Percentiles rank a stretch among this genome's conserved stretches.
phyloP scores from a whole-genome alignment of 371 early-diverging fungal genomes.

The Capniomyces stellatus region DNA sequence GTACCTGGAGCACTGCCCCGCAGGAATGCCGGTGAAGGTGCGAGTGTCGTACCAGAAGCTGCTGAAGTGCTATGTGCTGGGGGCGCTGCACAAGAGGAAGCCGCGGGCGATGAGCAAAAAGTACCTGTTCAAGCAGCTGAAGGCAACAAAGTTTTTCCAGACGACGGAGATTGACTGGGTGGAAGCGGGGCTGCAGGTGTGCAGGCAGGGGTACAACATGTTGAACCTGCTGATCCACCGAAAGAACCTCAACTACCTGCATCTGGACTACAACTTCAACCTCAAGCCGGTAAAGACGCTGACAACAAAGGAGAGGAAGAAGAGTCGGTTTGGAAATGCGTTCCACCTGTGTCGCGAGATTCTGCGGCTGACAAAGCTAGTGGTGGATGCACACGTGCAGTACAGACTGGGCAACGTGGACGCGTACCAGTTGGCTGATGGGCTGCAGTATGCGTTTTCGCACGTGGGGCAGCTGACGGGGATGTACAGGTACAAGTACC shows the following conservation, averaged over 20 bases:
- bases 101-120: slow-evolving; percentile 82
- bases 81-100: slow-evolving; percentile 66
- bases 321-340: slow-evolving; percentile 96
- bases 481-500: slow-evolving; percentile 99
- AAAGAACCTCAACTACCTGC: slow-evolving; percentile 92
- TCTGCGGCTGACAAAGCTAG: slow-evolving; percentile 87
- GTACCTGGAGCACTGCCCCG: slow-evolving; percentile 92
- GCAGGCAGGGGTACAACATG: slow-evolving; percentile 98
- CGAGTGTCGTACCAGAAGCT: slow-evolving; percentile 96
- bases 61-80: slow-evolving; percentile 69
- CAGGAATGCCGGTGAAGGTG: slow-evolving; percentile 88
- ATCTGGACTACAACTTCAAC: slow-evolving; percentile 97
- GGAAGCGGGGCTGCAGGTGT: slow-evolving; percentile 94
- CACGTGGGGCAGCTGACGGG: slow-evolving; percentile 99
- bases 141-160: slow-evolving; percentile 96
- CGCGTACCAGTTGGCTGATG: slow-evolving; percentile 92
- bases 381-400: slow-evolving; percentile 95
- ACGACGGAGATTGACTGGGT: slow-evolving; percentile 97
- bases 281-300: slow-evolving; percentile 93
- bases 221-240: slow-evolving; percentile 93
- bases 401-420: slow-evolving; percentile 93
- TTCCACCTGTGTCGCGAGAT: slow-evolving; percentile 86
- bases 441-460: slow-evolving; percentile 94
- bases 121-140: slow-evolving; percentile 82
- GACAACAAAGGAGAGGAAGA: slow-evolving; percentile 99